Conservation (phyloP, 1,284 basidiomycete species). For the Rhodotorula sp. region DNA sequence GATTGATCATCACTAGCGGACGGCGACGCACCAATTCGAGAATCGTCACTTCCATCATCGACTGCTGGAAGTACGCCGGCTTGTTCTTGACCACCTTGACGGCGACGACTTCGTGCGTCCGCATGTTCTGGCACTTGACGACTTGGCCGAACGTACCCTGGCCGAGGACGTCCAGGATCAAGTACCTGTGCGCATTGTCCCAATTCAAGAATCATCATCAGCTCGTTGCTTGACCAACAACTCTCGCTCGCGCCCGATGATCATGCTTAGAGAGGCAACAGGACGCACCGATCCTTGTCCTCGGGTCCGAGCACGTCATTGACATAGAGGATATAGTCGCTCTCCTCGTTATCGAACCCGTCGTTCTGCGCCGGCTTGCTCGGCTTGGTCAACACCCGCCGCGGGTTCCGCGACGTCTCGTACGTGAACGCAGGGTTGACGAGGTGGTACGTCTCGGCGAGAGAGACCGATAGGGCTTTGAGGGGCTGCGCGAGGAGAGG, state of each 20-base stretch:
- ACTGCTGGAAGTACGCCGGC: slow-evolving; percentile 98
- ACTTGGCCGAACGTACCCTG: slow-evolving; percentile 99
- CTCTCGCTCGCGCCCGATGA: no score
- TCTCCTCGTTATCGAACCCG: slow-evolving; percentile 94
- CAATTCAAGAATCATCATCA: background rate
- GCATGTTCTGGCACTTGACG: slow-evolving; percentile 99
- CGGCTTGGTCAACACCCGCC: slow-evolving; percentile 91
- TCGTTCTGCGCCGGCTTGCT: slow-evolving; percentile 91
- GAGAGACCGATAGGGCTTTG: slow-evolving; percentile 78
- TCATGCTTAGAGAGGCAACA: background rate
- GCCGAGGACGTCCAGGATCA: slow-evolving; percentile 95
- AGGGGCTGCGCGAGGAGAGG: slow-evolving; percentile 63
- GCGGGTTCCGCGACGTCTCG: slow-evolving; percentile 85
- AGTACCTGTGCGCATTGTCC: slow-evolving; percentile 62
- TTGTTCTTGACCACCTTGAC: slow-evolving; percentile 99
- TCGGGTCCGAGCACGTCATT: slow-evolving; percentile 91
- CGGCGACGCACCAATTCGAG: slow-evolving; percentile 75
- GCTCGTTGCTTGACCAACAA: background rate
- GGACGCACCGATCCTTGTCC: slow-evolving; percentile 71
- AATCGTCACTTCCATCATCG: slow-evolving; percentile 99
- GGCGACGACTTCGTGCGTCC: slow-evolving; percentile 95
- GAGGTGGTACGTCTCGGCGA: slow-evolving; percentile 83
- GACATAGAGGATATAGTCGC: slow-evolving; percentile 95
- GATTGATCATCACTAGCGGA: no score
- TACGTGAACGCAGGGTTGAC: slow-evolving; percentile 91